Percentiles rank a stretch among this genome's conserved stretches.
phyloP scores from a whole-genome alignment of 768 basidiomycete genomes.

The Leccinellum albellum region DNA sequence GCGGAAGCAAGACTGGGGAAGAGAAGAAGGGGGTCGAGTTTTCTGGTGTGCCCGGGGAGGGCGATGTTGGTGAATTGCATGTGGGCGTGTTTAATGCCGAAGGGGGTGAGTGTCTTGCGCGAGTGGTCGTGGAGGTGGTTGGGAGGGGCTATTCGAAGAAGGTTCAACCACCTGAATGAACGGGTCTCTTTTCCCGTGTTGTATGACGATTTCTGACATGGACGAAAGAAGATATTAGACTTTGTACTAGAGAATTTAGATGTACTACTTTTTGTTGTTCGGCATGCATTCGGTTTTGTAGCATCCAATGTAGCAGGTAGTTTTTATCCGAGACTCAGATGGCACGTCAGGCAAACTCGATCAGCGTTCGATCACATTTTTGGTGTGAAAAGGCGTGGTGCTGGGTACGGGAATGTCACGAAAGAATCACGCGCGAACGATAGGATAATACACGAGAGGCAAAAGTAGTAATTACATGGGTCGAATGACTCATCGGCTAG shows the following conservation, averaged over 20 bases:
- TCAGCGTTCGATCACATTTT: not conserved
- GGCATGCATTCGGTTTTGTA: not conserved
- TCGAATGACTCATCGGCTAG: constrained; percentile 8
- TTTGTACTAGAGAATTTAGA: not conserved
- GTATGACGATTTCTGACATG: constrained; percentile 1
- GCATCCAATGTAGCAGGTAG: not conserved
- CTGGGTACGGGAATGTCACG: not conserved
- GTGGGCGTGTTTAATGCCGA: constrained; percentile 53
- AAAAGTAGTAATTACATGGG: constrained; percentile 25
- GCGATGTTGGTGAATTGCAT: constrained; percentile 51
- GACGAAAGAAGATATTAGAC: not conserved
- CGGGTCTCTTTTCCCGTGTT: constrained; percentile 13
- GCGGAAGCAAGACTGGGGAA: constrained; percentile 26
- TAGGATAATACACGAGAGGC: constrained; percentile 15
- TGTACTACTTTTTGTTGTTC: not conserved
- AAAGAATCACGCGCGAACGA: not conserved
- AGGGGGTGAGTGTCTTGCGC: constrained; percentile 50
- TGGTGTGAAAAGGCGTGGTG: not conserved
- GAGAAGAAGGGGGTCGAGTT: constrained; percentile 53
- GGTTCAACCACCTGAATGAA: constrained; percentile 25
- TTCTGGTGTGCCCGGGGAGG: constrained; percentile 46
- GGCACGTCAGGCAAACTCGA: not conserved
- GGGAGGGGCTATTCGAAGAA: constrained; percentile 26
- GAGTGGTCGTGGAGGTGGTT: constrained; percentile 55
- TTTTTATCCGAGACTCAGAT: not conserved